Base-by-base conservation (phyloP, 768 basidiomycete genomes). In the Chalciporus piperatus region DNA sequence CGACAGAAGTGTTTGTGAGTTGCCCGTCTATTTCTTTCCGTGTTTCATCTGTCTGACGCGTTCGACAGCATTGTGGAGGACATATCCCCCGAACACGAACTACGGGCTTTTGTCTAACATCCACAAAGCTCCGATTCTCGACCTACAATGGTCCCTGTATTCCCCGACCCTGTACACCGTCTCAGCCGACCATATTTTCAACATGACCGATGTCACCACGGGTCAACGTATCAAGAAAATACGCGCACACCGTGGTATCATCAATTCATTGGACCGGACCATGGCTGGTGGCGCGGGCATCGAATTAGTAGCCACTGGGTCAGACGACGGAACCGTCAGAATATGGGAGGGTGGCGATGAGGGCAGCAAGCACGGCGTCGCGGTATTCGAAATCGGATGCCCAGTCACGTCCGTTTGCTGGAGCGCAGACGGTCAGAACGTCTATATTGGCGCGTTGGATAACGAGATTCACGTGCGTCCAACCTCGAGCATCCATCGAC, bases 371-470 rank as follows among this genome's bases (percentile, higher is more conserved):
- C 73, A 82, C 2, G 76, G 88, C 16, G 83, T 97, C 14, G 85
- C 86, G 11, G 84, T 85, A 42, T 89, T 94, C 57, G 87, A 92
- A 48, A 57, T 92, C 16, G 91, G 91, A 5, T 93, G 89, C 63
- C 95, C 97, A 0, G 89, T 93, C 27, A 99, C 96, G 13, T 78
- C 87, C 1, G 95, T 95, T 0, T 87, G 86, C 59, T 98, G 90
- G 94, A 88, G 89, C 66, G 83, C 83, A 17, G 97, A 99, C 64
- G 97, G 92, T 2, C 79, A 88, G 52, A 87, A 82, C 52, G 78
- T 97, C 30, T 99, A 92, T 58, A 81, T 92, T n/a, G 95, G 87
- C 5, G 93, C 90, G 13, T 70, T 98, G 61, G 96, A 99, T 71
- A 99, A 99, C 59, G 92, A 93, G 68, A 87, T 99, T 54, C 94